A percentile compares a stretch with the other conserved stretches of the same genome.
Evolutionary conservation across 2,329 filamentous ascomycete species (phyloP).

Genomic region (Amphichorda felina): DNA sequence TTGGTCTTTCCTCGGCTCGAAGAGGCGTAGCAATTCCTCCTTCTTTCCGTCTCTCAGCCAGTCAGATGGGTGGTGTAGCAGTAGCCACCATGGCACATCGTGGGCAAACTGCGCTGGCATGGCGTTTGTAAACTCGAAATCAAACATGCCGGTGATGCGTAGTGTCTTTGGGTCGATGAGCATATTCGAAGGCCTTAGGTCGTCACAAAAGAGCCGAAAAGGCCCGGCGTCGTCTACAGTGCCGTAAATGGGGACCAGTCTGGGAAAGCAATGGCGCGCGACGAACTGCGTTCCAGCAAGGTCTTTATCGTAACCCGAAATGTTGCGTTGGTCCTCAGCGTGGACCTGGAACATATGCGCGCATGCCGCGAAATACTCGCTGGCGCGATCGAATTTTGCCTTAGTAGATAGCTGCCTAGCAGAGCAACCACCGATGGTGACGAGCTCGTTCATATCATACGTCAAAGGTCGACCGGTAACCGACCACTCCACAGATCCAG

Average conservation of each 20-base stretch:
- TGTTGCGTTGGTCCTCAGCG: no score
- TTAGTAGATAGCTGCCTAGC: conserved; percentile 13
- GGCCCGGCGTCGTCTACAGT: conserved; percentile 10
- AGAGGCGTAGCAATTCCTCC: no score
- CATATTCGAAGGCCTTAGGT: conserved; percentile 24
- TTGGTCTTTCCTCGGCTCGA: no score
- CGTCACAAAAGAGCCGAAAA: conserved; percentile 25
- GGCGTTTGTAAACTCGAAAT: conserved; percentile 27
- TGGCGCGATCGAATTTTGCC: conserved; percentile 15
- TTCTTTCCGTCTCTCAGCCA: no score
- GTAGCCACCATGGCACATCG: conserved; percentile 26
- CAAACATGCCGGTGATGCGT: conserved; percentile 21
- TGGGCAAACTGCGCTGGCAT: conserved; percentile 24
- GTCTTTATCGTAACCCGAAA: no score
- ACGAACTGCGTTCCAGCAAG: no score
- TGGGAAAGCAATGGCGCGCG: no score
- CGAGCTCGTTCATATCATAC: conserved; percentile 26
- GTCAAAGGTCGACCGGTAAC: conserved; percentile 20
- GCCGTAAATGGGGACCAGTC: neutral
- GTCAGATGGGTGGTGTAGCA: conserved; percentile 5
- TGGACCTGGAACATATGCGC: neutral
- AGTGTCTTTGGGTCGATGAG: conserved; percentile 21
- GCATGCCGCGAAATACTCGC: conserved; percentile 14
- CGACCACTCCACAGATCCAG: conserved; percentile 12
- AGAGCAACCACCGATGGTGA: conserved; percentile 17